Evolutionary conservation across 1,139 yeast genomes (phyloP), one percentile per base, ranked within the genome.

Genomic region (Blastobotrys niveus): DNA sequence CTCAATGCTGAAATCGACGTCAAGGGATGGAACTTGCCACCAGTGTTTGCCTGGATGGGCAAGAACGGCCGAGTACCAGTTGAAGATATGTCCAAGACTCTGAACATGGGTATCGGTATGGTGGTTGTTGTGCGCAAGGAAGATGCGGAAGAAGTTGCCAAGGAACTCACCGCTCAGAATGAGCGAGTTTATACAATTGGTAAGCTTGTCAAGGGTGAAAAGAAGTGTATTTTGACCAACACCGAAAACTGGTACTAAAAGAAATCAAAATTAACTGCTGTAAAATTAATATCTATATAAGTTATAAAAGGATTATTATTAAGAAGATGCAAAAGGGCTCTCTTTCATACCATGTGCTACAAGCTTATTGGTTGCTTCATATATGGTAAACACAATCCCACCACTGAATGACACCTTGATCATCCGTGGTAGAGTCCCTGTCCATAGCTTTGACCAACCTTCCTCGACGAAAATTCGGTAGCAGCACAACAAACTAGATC

Each of bases 41-140:
- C 73, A 34, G 87, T 91, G 37, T 91, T 93, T 77, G 81, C 80
- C 65, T 93, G 97, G 96, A 79, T 93, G 51, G 96, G 95, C 42
- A 75, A 76, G 59, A 80, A 88, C 48, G 99, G 98, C 52, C 80
- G 82, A 56, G 95, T 93, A 37, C 98, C 98, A 43, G 71, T 75
- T 44, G 71, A 71, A 17, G 98, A 93, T 64, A 79, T 87, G 52
- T 71, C 87, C 60, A 89, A 87, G 74, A 93, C 98, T 3, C 77
- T 93, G 64, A 93, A 93, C 66, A 76, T 89, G 75, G 99, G 99
- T 68, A 77, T 93, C 56, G 99, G 98, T 59, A 93, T 93, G 98
- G 91, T 87, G 33, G 77, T 84, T 43, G 83, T 91, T 58, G 96
- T 87, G 29, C 64, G 66, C 50, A 57, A 63, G 8, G 79, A 73